Conservation (phyloP, 2,329 filamentous ascomycete species). For the Fusarium abutilonis region DNA sequence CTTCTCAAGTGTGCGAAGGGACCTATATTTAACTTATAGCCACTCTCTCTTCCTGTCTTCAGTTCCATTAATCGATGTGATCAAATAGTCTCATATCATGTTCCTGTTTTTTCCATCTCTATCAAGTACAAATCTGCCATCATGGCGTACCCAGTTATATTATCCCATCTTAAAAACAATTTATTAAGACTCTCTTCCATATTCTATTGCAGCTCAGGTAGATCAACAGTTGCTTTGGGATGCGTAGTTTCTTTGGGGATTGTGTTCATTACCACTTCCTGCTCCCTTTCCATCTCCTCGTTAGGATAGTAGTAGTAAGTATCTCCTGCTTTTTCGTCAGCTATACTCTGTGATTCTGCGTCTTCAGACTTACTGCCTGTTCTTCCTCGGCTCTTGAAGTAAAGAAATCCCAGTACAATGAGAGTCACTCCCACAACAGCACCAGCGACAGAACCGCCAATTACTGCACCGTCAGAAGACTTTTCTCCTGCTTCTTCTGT, state of each 20-base stretch:
- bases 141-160: too few relatives aligned
- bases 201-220: not conserved
- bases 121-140: too few relatives aligned
- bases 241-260: not conserved
- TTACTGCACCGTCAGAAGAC: constrained; percentile 2
- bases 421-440: constrained; percentile 4
- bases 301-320: constrained; percentile 11
- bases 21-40: too few relatives aligned
- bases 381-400: not conserved
- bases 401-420: constrained; percentile 10
- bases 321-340: not conserved
- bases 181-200: not conserved
- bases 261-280: constrained; percentile 12
- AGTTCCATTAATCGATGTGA: too few relatives aligned
- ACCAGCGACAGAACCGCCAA: constrained; percentile 22
- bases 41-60: too few relatives aligned
- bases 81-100: too few relatives aligned
- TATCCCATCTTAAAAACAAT: not conserved
- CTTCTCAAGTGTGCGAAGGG: too few relatives aligned
- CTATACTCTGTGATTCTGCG: not conserved
- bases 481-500: not conserved
- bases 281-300: constrained; percentile 1
- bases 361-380: not conserved
- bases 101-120: too few relatives aligned
- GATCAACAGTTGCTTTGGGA: not conserved